phyloP scores from a whole-genome alignment of 2,329 filamentous ascomycete species.

The Diaporthe humulicola region DNA sequence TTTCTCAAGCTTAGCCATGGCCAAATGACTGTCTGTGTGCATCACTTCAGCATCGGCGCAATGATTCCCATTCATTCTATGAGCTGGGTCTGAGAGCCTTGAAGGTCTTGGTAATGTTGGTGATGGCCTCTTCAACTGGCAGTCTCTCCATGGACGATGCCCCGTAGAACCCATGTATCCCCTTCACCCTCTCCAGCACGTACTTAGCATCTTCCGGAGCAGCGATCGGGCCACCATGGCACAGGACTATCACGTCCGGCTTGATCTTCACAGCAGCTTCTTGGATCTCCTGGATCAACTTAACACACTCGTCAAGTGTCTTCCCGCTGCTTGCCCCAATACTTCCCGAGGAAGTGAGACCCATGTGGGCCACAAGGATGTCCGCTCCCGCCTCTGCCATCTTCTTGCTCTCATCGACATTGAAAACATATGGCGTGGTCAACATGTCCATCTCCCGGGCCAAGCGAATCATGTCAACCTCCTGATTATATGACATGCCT shows the following conservation, averaged over 20 bases:
- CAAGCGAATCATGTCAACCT: slow-evolving; percentile 75
- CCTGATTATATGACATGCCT: slow-evolving; percentile 76
- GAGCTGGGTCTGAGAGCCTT: slow-evolving; percentile 43
- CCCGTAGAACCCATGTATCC: slow-evolving; percentile 80
- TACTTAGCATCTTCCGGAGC: slow-evolving; percentile 73
- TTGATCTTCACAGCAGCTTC: slow-evolving; percentile 70
- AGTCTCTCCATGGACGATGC: slow-evolving; percentile 79
- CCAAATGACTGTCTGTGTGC: not conserved
- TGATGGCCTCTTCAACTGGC: slow-evolving; percentile 77
- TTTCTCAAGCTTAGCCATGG: not conserved
- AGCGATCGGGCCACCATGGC: slow-evolving; percentile 78
- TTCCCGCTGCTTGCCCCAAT: slow-evolving; percentile 75
- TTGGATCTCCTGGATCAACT: slow-evolving; percentile 72
- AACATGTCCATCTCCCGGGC: slow-evolving; percentile 72
- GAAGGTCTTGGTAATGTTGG: slow-evolving; percentile 53
- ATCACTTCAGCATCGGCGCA: not conserved
- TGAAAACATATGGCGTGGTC: slow-evolving; percentile 80
- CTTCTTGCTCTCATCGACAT: slow-evolving; percentile 68
- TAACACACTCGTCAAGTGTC: slow-evolving; percentile 74
- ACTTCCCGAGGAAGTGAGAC: slow-evolving; percentile 70
- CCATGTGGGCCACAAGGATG: slow-evolving; percentile 77
- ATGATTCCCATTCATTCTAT: not conserved
- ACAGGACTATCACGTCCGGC: slow-evolving; percentile 74
- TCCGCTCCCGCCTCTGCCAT: slow-evolving; percentile 78
- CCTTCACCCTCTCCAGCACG: slow-evolving; percentile 70